Evolutionary conservation across 2,329 filamentous ascomycete species (phyloP).

Genomic region (Epichloe sibirici): DNA sequence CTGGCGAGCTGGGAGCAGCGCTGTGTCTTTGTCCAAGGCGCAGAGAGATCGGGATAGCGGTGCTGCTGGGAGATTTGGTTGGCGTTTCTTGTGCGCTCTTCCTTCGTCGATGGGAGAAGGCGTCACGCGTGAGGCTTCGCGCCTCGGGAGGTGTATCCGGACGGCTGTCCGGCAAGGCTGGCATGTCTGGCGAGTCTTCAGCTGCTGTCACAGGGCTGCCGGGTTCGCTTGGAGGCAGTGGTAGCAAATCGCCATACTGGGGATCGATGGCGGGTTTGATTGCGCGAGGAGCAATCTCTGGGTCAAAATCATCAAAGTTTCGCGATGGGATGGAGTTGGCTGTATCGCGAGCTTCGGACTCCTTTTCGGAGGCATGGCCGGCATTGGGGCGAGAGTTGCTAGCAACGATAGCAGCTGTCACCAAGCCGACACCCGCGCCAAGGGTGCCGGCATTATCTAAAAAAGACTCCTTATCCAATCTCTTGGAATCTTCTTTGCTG

Average conservation of each 20-base stretch:
- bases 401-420: conserved; percentile 31
- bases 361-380: conserved; percentile 31
- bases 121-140: conserved; percentile 27
- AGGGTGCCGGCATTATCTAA: conserved; percentile 60
- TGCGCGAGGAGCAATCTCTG: conserved; percentile 43
- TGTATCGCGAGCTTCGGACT: conserved; percentile 17
- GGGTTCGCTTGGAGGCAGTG: conserved; percentile 48
- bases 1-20: conserved; percentile 31
- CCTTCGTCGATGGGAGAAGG: conserved; percentile 32
- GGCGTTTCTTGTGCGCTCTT: conserved; percentile 36
- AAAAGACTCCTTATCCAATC: conserved; percentile 42
- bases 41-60: conserved; percentile 45
- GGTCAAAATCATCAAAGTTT: conserved; percentile 33
- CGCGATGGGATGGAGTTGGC: conserved; percentile 9
- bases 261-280: conserved; percentile 57
- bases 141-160: conserved; percentile 43
- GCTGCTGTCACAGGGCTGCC: conserved; percentile 30
- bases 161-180: conserved; percentile 46
- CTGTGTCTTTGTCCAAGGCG: conserved; percentile 32
- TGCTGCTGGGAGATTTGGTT: conserved; percentile 40
- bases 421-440: conserved; percentile 57
- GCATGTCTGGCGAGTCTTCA: conserved; percentile 37
- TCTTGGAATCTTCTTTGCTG: conserved; percentile 14
- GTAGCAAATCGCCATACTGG: conserved; percentile 51
- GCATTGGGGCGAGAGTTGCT: conserved; percentile 31